These are phyloP conservation scores for Caloboletus inedulis DNA, from an alignment of 1,284 basidiomycete genomes.

Conservation along the genomic window DNA sequence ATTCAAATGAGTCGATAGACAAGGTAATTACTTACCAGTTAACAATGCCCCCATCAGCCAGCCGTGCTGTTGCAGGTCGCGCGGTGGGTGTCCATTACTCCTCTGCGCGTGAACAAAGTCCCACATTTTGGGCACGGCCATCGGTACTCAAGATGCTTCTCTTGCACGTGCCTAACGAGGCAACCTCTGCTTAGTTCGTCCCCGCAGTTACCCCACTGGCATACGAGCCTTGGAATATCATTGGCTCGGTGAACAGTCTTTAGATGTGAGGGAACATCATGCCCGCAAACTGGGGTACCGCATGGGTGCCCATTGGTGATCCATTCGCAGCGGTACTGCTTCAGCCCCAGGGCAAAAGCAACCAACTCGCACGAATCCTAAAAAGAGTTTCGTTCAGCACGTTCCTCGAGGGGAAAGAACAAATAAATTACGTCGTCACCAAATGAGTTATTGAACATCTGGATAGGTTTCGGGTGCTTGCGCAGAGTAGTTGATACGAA, in stretches of 20 bases:
- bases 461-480: neutral
- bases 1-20: neutral
- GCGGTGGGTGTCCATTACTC: constrained; percentile 18
- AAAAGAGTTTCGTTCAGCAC: neutral
- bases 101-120: constrained; percentile 20
- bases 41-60: neutral
- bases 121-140: constrained; percentile 26
- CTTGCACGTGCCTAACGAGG: constrained; percentile 24
- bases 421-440: constrained; percentile 14
- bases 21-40: constrained; percentile 4
- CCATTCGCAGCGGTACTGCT: constrained; percentile 13
- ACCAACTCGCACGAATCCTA: constrained; percentile 18
- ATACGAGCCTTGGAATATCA: constrained; percentile 1
- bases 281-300: constrained; percentile 4
- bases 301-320: constrained; percentile 11
- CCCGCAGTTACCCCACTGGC: constrained; percentile 18
- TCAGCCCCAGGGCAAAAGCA: constrained; percentile 1
- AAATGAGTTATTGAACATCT: constrained; percentile 18
- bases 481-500: neutral
- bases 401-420: neutral
- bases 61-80: neutral
- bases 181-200: constrained; percentile 15
- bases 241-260: constrained; percentile 10
- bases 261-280: constrained; percentile 21
- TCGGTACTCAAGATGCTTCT: constrained; percentile 17